Conservation (phyloP, 495 filamentous ascomycete species). For the Penicillium salamii region DNA sequence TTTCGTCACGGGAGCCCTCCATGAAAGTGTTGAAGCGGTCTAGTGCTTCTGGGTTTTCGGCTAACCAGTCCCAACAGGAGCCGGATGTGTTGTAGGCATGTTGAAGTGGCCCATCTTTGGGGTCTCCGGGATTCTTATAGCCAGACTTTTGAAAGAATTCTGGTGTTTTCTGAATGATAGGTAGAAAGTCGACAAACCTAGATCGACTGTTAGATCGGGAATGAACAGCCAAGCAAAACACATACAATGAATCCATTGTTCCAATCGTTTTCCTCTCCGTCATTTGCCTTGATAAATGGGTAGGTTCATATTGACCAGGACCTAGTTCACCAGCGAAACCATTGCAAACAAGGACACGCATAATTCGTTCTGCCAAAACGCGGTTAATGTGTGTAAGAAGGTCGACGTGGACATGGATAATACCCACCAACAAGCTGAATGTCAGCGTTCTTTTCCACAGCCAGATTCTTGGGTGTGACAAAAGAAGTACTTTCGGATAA, state of each 20-base stretch:
- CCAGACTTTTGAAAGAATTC: conserved; percentile 17
- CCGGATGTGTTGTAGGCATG: conserved; percentile 28
- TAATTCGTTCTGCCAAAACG: conserved; percentile 20
- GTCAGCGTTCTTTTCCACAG: too few relatives aligned
- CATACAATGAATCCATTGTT: conserved; percentile 17
- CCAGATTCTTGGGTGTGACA: conserved; percentile 21
- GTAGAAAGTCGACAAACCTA: conserved; percentile 14
- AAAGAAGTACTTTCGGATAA: conserved; percentile 8
- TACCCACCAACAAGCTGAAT: conserved; percentile 14
- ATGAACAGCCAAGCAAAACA: not conserved
- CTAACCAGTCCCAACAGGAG: conserved; percentile 22
- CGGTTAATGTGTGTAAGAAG: too few relatives aligned
- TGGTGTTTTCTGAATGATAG: conserved; percentile 18
- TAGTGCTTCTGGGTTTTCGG: conserved; percentile 11
- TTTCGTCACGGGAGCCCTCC: conserved; percentile 16
- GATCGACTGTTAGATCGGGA: not conserved
- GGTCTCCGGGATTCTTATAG: conserved; percentile 22
- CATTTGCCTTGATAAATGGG: conserved; percentile 15
- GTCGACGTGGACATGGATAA: too few relatives aligned
- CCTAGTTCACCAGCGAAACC: conserved; percentile 10
- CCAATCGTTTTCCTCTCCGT: conserved; percentile 15
- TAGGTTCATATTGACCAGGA: conserved; percentile 15
- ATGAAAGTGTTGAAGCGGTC: conserved; percentile 26
- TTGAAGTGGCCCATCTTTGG: conserved; percentile 31
- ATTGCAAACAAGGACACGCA: conserved; percentile 19